phyloP scores from a whole-genome alignment of 371 early-diverging fungal species.

The Syncephalastrum monosporum region DNA sequence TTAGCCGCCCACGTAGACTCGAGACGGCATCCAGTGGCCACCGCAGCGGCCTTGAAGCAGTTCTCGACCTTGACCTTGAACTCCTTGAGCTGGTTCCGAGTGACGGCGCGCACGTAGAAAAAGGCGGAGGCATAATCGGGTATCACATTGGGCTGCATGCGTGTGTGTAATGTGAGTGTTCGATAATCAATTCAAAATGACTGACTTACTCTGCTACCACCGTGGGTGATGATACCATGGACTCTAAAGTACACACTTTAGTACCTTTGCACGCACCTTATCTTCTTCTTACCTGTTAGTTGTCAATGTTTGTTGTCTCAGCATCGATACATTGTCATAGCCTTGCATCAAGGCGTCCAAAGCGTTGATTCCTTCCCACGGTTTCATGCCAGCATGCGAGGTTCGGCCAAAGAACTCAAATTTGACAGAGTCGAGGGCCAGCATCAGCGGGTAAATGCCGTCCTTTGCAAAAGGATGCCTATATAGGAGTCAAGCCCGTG shows the following conservation, averaged over 20 bases:
- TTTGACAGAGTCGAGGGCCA: constrained; percentile 45
- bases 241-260: constrained; percentile 34
- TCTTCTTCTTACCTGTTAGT: constrained; percentile 34
- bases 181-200: neutral
- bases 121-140: constrained; percentile 52
- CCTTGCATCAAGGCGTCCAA: constrained; percentile 66
- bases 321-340: constrained; percentile 59
- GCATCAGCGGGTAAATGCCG: constrained; percentile 25
- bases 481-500: neutral
- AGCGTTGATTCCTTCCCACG: constrained; percentile 75
- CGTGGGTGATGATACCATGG: constrained; percentile 74
- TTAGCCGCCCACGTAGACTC: constrained; percentile 49
- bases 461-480: constrained; percentile 31
- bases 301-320: constrained; percentile 71
- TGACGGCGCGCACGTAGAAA: constrained; percentile 58
- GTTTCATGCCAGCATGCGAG: constrained; percentile 59
- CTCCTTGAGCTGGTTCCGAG: constrained; percentile 41
- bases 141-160: constrained; percentile 33
- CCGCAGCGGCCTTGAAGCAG: constrained; percentile 67
- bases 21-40: constrained; percentile 70
- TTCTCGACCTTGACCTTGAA: constrained; percentile 50
- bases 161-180: neutral
- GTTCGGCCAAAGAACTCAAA: constrained; percentile 66
- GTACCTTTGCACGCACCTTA: neutral
- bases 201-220: constrained; percentile 61